Evolutionary conservation across 352 stramenopile species (phyloP), one percentile per base, ranked within the genome.

Genomic region (Globisporangium sylvaticum): DNA sequence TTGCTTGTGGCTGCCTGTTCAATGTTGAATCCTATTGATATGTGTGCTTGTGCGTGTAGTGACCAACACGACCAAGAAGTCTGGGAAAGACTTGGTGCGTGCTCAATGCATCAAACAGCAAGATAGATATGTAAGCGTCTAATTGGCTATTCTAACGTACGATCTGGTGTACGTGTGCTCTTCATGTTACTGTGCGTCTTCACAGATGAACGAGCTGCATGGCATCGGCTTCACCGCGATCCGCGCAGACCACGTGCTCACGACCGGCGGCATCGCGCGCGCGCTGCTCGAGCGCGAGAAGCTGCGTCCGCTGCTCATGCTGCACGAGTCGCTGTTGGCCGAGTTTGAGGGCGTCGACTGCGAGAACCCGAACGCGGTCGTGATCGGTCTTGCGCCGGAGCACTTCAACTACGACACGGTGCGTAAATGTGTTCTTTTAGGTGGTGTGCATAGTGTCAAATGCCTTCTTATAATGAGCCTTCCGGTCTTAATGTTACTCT

Each of bases 11-110:
- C 10, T 48, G 7, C 22, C 34, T 18, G 37, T 22, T 27, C 1
- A 24, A 4, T 25, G 24, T 24, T 42, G 8, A 25, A 24, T 64
- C 27, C 15, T n/a, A n/a, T 10, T n/a, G 42, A 2, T 37, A 12
- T 27, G 46, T 48, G 48, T 12, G 10, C 25, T 59, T 29, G 39
- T 62, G 52, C 24, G 6, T 25, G 9, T 44, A 89, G 81, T 89
- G 61, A 88, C 75, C n/a, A 89, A 89, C 60, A 89, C 79, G n/a
- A 89, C 81, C 39, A 89, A 79, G 62, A 88, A 87, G 53, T 89
- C 76, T 39, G 65, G 73, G 22, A 60, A 66, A 7, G 67, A 82
- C 37, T 55, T 89, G 66, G 81, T 87, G 46, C 52, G 62, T 42
- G 14, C 15, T n/a, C 39, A 39, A 14, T 39, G 34, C 7, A 14